Base-by-base conservation (phyloP, 1,139 yeast species). In the Zygosaccharomyces sapae region DNA sequence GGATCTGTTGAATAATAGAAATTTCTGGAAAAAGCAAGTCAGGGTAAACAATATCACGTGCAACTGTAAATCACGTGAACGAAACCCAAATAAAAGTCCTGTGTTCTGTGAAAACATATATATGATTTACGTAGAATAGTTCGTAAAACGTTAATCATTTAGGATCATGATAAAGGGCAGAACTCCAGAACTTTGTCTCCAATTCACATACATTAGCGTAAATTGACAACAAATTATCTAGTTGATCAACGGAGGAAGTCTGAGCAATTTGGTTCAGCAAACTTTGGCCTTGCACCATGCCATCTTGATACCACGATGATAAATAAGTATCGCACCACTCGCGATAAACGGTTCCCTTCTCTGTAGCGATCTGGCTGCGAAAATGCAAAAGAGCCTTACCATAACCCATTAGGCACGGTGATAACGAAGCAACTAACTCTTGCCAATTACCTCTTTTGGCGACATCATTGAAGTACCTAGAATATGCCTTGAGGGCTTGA, bases 351-450 rank as follows among this genome's bases (percentile, higher is more conserved):
- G 49, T 49, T 38, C n/a, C 68, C 59, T 47, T 60, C 44, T 33
- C 48, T 2, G 55, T 56, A 1, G 59, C 52, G 12, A 61, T 57
- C 6, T 45, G 33, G 18, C 54, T 48, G 29, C 57, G 45, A 33
- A 58, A 50, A 19, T 57, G 54, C 3, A 46, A 18, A 5, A 63
- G 49, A 4, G 77, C 79, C 48, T 78, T 76, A 33, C 76, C 76
- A 62, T 84, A 85, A 1, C 95, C 96, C 61, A 82, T 77, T 38
- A 85, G 68, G 64, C 95, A 86, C 0, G 96, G 95, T 2, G 89
- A 77, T 44, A 86, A 66, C 0, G 94, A 86, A 5, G 81, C 75
- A 51, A 79, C 78, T 43, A 83, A 74, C 20, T 83, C 86, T 33
- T 82, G 65, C 75, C 81, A 84, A 59, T 82, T 84, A 13, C 75